phyloP scores from a whole-genome alignment of 768 basidiomycete species.

The Pholiota molesta region DNA sequence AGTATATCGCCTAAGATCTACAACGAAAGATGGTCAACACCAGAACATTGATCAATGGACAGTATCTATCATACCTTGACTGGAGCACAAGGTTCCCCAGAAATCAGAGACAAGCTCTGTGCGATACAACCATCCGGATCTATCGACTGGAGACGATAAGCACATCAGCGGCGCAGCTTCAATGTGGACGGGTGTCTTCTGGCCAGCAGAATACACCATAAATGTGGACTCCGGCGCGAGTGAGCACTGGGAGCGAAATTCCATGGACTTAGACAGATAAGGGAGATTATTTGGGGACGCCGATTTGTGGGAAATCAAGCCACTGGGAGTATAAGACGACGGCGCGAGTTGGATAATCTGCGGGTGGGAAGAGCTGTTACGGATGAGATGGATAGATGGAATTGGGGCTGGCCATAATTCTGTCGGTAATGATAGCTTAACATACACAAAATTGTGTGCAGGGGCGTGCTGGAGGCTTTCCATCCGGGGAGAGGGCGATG shows the following conservation, averaged over 20 bases:
- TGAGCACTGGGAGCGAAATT: conserved; percentile 49
- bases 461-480: conserved; percentile 4
- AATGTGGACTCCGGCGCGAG: conserved; percentile 47
- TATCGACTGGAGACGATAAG: conserved; percentile 25
- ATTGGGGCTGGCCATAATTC: conserved; percentile 20
- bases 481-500: conserved; percentile 24
- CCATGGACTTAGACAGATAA: conserved; percentile 32
- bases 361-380: conserved; percentile 20
- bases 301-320: conserved; percentile 1
- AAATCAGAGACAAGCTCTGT: conserved; percentile 52
- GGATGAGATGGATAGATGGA: conserved; percentile 24
- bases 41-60: background rate
- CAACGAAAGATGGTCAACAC: background rate
- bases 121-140: conserved; percentile 41
- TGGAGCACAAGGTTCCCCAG: conserved; percentile 51
- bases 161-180: conserved; percentile 37
- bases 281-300: conserved; percentile 11
- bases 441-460: conserved; percentile 22
- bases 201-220: conserved; percentile 45
- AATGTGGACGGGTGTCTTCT: conserved; percentile 41
- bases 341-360: conserved; percentile 25
- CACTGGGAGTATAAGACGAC: conserved; percentile 9
- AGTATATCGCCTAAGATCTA: conserved; percentile 54
- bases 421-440: conserved; percentile 25
- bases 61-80: conserved; percentile 36